Base-by-base conservation (phyloP, 306 rosid genomes). In the Macrotyloma uniflorum region DNA sequence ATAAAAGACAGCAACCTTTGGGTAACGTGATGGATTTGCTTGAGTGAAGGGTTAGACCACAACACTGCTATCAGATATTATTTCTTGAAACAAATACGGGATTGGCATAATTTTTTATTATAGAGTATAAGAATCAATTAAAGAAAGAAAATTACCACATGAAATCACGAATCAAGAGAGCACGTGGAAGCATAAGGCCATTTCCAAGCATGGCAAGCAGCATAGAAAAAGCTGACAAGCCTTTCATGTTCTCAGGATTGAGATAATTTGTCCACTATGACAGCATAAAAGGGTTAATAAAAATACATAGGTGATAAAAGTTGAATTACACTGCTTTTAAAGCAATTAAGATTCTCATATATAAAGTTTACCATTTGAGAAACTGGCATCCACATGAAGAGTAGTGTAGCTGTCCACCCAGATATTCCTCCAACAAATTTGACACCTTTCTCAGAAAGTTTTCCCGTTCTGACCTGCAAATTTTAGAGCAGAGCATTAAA, bases 351-450 rank as follows among this genome's bases (percentile, higher is more conserved):
- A 64, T 62, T 8, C 66, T 74, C 46, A 35, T 11, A 50, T n/a
- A 50, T 26, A 49, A 24, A 23, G 45, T 53, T 77, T 89, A 92
- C 98, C 98, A 95, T 66, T 86, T 92, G 98, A 6, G 98, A 88
- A 79, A 95, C 89, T 0, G 98, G 98, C 97, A 92, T 95, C 98
- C 98, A 95, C 98, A 95, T 95, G 86, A 95, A 95, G 79, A 95
- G 98, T 55, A 95, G 82, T 2, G 98, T 95, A 67, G 98, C 98
- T 7, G 96, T 92, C 98, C 98, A 95, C 72, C 97, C 98, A 51
- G 98, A 95, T 79, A 95, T 83, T 65, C 89, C 91, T 77, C 98
- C 97, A 69, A 95, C 98, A 85, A 95, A 87, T 85, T 88, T 84
- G 76, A 76, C 83, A 75, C 97, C 96, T 82, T 86, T 33, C 80